Evolutionary conservation across 2,329 filamentous ascomycete species (phyloP).

Genomic region (Fusarium compactum): DNA sequence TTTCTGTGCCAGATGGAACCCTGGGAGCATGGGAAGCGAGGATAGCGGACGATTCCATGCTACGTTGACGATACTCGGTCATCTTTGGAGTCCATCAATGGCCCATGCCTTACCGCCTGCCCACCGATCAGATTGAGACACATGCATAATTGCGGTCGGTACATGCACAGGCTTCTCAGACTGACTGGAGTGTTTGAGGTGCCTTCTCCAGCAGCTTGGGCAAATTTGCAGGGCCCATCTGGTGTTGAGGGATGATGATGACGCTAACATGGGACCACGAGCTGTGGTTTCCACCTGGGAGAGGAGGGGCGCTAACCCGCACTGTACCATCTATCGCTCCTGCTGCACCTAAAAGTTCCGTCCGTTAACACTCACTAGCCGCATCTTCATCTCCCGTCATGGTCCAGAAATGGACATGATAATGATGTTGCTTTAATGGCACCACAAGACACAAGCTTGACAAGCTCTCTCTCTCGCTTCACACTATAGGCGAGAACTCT

Average conservation of each 20-base stretch:
- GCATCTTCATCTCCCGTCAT: background rate
- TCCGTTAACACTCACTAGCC: background rate
- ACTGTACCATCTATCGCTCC: slow-evolving; percentile 13
- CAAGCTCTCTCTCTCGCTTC: background rate
- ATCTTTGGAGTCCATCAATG: background rate
- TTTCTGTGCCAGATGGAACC: slow-evolving; percentile 22
- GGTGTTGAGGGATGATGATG: slow-evolving; percentile 44
- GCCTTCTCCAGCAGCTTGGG: slow-evolving; percentile 25
- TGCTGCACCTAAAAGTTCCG: background rate
- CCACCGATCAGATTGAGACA: slow-evolving; percentile 14
- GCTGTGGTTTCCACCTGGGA: slow-evolving; percentile 14
- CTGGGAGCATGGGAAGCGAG: slow-evolving; percentile 11
- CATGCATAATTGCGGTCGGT: slow-evolving; percentile 2
- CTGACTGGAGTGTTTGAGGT: slow-evolving; percentile 15
- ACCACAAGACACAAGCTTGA: slow-evolving; percentile 16
- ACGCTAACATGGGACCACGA: slow-evolving; percentile 46
- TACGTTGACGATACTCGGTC: background rate
- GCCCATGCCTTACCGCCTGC: slow-evolving; percentile 15
- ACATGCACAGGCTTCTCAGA: background rate
- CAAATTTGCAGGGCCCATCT: slow-evolving; percentile 38
- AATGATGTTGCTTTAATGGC: slow-evolving; percentile 23
- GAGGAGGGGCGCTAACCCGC: slow-evolving; percentile 1
- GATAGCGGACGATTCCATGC: background rate
- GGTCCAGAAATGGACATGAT: background rate
- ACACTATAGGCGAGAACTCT: slow-evolving; percentile 6